Evolutionary conservation across 805 yeast species (phyloP).

Genomic region (Naumovozyma baii): DNA sequence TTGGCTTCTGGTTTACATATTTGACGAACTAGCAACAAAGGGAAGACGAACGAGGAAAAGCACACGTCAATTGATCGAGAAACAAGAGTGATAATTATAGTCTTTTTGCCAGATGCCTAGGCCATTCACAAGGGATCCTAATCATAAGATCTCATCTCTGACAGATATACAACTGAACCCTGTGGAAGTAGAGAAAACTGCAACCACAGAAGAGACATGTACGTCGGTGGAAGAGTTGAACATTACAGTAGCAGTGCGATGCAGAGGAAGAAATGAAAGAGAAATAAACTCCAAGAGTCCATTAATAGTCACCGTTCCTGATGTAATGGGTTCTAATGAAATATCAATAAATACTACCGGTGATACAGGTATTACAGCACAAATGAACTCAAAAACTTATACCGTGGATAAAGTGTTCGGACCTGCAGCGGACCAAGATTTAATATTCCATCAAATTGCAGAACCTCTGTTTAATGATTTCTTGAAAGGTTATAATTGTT

Average conservation of each 20-base stretch:
- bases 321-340: slow-evolving; percentile 37
- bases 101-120: too few relatives aligned
- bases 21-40: too few relatives aligned
- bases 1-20: too few relatives aligned
- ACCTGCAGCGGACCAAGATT: slow-evolving; percentile 64
- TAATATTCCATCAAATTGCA: slow-evolving; percentile 59
- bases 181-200: too few relatives aligned
- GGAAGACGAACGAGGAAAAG: too few relatives aligned
- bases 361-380: slow-evolving; percentile 34
- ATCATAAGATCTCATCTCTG: too few relatives aligned
- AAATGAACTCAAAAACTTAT: slow-evolving; percentile 45
- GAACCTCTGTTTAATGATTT: slow-evolving; percentile 56
- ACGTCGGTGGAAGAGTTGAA: slow-evolving; percentile 32
- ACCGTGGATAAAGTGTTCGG: slow-evolving; percentile 77
- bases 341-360: slow-evolving; percentile 38
- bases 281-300: slow-evolving; percentile 50
- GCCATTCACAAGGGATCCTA: too few relatives aligned
- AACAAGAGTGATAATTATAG: too few relatives aligned
- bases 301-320: slow-evolving; percentile 47
- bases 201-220: neutral
- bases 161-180: too few relatives aligned
- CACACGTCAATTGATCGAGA: too few relatives aligned
- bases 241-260: slow-evolving; percentile 54
- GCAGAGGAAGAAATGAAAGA: slow-evolving; percentile 50
- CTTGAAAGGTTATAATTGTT: slow-evolving; percentile 67